These are phyloP conservation scores for Aurifilum marmelostoma DNA, from an alignment of 2,329 filamentous ascomycete genomes.

Conservation along the genomic window DNA sequence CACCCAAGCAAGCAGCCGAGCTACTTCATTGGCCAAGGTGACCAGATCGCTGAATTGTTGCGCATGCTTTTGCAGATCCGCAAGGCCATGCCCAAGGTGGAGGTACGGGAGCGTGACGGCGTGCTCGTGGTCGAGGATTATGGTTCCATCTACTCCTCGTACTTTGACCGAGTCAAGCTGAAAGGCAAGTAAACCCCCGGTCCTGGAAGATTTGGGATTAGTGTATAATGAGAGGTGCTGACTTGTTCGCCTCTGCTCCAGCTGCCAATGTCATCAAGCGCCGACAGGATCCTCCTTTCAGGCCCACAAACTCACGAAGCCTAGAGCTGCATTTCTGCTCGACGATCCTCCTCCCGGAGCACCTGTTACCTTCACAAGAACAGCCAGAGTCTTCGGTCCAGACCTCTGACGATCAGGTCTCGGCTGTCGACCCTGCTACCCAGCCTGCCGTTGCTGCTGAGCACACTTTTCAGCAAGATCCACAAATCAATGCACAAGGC, in stretches of 20 bases:
- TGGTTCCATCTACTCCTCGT: constrained; percentile 51
- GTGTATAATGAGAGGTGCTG: constrained; percentile 21
- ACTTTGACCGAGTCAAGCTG: constrained; percentile 60
- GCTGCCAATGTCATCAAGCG: constrained; percentile 48
- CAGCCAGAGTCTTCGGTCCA: not conserved
- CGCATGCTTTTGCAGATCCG: constrained; percentile 66
- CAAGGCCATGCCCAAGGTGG: constrained; percentile 59
- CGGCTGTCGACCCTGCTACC: not conserved
- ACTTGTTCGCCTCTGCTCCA: constrained; percentile 32
- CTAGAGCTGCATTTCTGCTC: constrained; percentile 51
- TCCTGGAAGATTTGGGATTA: not conserved
- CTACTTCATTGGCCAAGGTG: constrained; percentile 62
- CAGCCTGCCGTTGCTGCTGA: not conserved
- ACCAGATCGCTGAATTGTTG: constrained; percentile 60
- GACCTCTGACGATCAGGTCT: not conserved
- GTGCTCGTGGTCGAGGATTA: constrained; percentile 53
- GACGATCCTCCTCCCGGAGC: constrained; percentile 42
- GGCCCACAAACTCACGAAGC: constrained; percentile 50
- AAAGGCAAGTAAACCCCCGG: constrained; percentile 52
- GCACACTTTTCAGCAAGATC: not conserved
- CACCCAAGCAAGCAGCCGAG: constrained; percentile 57
- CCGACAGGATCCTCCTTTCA: constrained; percentile 57
- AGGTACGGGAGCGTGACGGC: constrained; percentile 48
- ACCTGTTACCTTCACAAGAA: constrained; percentile 10
- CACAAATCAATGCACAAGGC: not conserved